Evolutionary conservation across 164 flowering plant genomes (phyloP).

Genomic region (Stephania yunnanensis): DNA sequence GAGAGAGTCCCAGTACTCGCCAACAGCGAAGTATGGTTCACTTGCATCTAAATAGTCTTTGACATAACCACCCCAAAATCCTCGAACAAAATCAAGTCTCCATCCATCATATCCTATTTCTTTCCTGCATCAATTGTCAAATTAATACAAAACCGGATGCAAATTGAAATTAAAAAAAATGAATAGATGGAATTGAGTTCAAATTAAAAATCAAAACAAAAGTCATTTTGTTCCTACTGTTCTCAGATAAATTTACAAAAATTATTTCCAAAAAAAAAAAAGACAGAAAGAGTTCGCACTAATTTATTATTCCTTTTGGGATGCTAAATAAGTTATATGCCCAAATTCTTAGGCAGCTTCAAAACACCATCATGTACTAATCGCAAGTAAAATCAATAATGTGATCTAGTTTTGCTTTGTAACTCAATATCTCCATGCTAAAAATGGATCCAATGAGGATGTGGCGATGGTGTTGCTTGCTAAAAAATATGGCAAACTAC

Average conservation of each 20-base stretch:
- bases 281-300: background rate
- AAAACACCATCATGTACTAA: background rate
- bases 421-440: too few relatives aligned
- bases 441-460: too few relatives aligned
- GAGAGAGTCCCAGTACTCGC: conserved; percentile 98
- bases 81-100: conserved; percentile 98
- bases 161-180: background rate
- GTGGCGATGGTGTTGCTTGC: too few relatives aligned
- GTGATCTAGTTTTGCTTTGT: background rate
- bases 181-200: background rate
- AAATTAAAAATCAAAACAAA: background rate
- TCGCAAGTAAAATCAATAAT: background rate
- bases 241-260: background rate
- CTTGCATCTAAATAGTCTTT: conserved; percentile 91
- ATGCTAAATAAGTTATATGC: background rate
- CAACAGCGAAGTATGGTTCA: conserved; percentile 93
- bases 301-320: background rate
- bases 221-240: background rate
- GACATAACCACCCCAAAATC: conserved; percentile 99
- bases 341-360: background rate
- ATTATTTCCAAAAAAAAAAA: background rate
- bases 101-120: conserved; percentile 99
- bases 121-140: conserved; percentile 41
- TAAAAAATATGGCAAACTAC: too few relatives aligned
- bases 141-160: background rate